These are phyloP conservation scores for Eragrostis tef DNA, from an alignment of 202 grass and related monocot species.

Conservation along the genomic window DNA sequence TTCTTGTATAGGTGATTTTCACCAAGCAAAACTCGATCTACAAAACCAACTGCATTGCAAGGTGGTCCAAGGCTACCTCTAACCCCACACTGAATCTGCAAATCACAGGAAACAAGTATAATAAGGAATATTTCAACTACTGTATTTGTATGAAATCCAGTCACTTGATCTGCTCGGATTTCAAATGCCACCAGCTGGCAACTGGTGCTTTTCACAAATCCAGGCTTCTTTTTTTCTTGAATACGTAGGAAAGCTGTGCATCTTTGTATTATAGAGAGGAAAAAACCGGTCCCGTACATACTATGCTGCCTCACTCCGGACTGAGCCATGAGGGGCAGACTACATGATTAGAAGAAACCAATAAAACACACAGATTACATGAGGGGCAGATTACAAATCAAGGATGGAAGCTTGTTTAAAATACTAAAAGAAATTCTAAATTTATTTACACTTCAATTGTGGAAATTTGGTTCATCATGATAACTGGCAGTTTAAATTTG, in stretches of 20 bases:
- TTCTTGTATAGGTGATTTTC: constrained; percentile 86
- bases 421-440: constrained; percentile 27
- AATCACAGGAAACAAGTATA: constrained; percentile 44
- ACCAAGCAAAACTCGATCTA: constrained; percentile 77
- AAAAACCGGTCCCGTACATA: too few relatives aligned
- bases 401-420: background rate
- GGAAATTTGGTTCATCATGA: background rate
- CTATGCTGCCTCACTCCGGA: too few relatives aligned
- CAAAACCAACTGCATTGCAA: constrained; percentile 86
- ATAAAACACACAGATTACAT: too few relatives aligned
- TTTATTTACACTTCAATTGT: background rate
- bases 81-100: constrained; percentile 75
- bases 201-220: constrained; percentile 22
- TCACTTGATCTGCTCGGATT: constrained; percentile 11
- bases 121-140: constrained; percentile 1
- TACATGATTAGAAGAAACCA: too few relatives aligned
- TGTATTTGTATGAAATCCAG: constrained; percentile 1
- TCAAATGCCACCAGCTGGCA: constrained; percentile 1
- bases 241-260: too few relatives aligned
- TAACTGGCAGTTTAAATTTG: background rate
- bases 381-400: too few relatives aligned
- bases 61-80: constrained; percentile 86
- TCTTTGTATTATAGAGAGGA: too few relatives aligned
- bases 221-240: too few relatives aligned
- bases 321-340: too few relatives aligned